These are phyloP conservation scores for Pisolithus tinctorius DNA, from an alignment of 768 basidiomycete species.

Conservation along the genomic window DNA sequence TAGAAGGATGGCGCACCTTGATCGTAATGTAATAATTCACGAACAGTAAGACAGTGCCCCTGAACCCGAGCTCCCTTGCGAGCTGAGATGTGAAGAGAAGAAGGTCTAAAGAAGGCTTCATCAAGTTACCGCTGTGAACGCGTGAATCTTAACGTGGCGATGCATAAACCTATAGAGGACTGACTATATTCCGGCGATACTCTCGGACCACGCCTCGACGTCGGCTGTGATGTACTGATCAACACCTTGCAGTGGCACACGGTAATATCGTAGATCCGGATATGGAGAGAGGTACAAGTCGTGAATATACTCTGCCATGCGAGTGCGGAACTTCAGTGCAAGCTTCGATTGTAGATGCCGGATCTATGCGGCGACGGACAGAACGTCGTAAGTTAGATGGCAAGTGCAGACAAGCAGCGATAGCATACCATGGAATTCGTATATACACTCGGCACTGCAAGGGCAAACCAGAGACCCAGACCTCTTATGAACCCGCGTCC, in stretches of 20 bases:
- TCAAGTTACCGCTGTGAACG: constrained; percentile 69
- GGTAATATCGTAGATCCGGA: constrained; percentile 67
- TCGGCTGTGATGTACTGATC: constrained; percentile 95
- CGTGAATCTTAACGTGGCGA: not conserved
- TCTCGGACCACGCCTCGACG: constrained; percentile 82
- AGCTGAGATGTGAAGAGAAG: constrained; percentile 90
- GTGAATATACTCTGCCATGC: constrained; percentile 84
- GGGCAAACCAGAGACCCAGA: constrained; percentile 79
- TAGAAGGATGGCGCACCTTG: constrained; percentile 15
- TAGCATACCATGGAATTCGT: constrained; percentile 84
- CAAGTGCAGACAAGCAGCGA: not conserved
- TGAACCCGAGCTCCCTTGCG: constrained; percentile 74
- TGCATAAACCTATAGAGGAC: not conserved
- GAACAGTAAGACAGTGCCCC: constrained; percentile 78
- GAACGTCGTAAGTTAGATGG: not conserved
- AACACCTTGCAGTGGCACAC: constrained; percentile 59
- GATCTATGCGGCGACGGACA: constrained; percentile 43
- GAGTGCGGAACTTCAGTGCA: constrained; percentile 74
- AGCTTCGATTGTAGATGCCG: constrained; percentile 85
- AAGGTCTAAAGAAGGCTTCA: constrained; percentile 88
- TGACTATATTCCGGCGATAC: constrained; percentile 81
- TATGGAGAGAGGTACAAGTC: constrained; percentile 83
- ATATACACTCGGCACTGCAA: constrained; percentile 90
- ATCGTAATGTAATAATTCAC: constrained; percentile 85
- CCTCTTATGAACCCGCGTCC: constrained; percentile 78